A percentile compares a stretch with the other conserved stretches of the same genome.
phyloP scores from a whole-genome alignment of 1,139 yeast species.

The Taphrina sp. region DNA sequence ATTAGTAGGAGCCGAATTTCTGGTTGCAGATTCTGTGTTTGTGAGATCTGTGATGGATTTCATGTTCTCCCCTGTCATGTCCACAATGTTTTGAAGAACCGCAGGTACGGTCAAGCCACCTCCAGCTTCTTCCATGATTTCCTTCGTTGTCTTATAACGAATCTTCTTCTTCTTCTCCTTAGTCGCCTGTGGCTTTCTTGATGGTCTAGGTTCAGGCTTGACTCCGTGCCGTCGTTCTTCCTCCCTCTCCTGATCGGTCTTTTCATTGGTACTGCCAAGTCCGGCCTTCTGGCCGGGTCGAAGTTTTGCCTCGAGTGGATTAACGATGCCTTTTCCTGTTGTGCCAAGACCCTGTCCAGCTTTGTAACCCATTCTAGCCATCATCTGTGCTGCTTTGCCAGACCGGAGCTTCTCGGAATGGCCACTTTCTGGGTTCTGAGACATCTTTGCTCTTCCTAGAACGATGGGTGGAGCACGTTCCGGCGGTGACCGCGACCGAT shows the following conservation, averaged over 20 bases:
- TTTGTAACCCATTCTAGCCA: slow-evolving; percentile 83
- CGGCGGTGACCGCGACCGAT: slow-evolving; percentile 2
- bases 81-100: slow-evolving; percentile 42
- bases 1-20: slow-evolving; percentile 25
- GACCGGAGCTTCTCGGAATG: slow-evolving; percentile 45
- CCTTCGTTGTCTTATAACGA: slow-evolving; percentile 47
- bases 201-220: slow-evolving; percentile 34
- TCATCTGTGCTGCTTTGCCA: slow-evolving; percentile 80
- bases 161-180: slow-evolving; percentile 37
- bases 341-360: slow-evolving; percentile 81
- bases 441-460: slow-evolving; percentile 5
- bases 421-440: not conserved
- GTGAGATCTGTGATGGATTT: slow-evolving; percentile 28
- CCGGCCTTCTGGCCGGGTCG: slow-evolving; percentile 65
- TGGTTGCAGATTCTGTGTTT: slow-evolving; percentile 31
- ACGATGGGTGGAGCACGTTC: not conserved
- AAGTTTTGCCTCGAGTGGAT: slow-evolving; percentile 69
- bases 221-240: slow-evolving; percentile 37
- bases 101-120: slow-evolving; percentile 47
- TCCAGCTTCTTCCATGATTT: slow-evolving; percentile 48
- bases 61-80: slow-evolving; percentile 41
- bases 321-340: slow-evolving; percentile 65
- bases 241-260: slow-evolving; percentile 41
- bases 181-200: slow-evolving; percentile 38
- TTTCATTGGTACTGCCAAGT: slow-evolving; percentile 59